phyloP scores from a whole-genome alignment of 805 yeast genomes.

The Myxozyma geophila region DNA sequence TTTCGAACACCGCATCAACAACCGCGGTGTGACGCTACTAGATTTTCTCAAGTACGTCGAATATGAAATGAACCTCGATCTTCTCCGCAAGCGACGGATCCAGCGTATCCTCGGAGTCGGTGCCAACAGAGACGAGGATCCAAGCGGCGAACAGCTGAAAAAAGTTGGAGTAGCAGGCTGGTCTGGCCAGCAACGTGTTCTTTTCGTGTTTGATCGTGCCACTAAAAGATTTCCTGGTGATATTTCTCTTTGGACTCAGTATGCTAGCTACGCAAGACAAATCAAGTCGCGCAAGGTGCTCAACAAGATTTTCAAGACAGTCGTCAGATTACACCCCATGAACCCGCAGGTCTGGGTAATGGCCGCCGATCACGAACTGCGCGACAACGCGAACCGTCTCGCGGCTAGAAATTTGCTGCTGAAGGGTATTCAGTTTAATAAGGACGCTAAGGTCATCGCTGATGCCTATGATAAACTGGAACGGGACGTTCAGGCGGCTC shows the following conservation, averaged over 20 bases:
- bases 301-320: conserved; percentile 56
- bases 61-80: conserved; percentile 80
- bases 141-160: background rate
- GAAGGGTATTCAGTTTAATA: conserved; percentile 80
- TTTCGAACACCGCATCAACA: conserved; percentile 86
- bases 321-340: conserved; percentile 77
- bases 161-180: conserved; percentile 66
- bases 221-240: conserved; percentile 79
- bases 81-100: conserved; percentile 71
- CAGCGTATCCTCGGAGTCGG: conserved; percentile 56
- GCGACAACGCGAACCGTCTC: conserved; percentile 81
- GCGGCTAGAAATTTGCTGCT: conserved; percentile 88
- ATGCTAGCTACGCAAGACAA: conserved; percentile 59
- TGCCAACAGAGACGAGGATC: conserved; percentile 12
- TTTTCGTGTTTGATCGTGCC: conserved; percentile 83
- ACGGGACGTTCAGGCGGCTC: conserved; percentile 15
- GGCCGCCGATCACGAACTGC: conserved; percentile 93
- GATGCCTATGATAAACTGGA: conserved; percentile 85
- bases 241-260: conserved; percentile 75
- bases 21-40: conserved; percentile 76
- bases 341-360: conserved; percentile 90
- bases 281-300: conserved; percentile 43
- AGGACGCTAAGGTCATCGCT: conserved; percentile 76
- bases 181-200: conserved; percentile 80
- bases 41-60: conserved; percentile 81